Evolutionary conservation across 306 rosid species (phyloP).

Genomic region (Acacia acuminata): DNA sequence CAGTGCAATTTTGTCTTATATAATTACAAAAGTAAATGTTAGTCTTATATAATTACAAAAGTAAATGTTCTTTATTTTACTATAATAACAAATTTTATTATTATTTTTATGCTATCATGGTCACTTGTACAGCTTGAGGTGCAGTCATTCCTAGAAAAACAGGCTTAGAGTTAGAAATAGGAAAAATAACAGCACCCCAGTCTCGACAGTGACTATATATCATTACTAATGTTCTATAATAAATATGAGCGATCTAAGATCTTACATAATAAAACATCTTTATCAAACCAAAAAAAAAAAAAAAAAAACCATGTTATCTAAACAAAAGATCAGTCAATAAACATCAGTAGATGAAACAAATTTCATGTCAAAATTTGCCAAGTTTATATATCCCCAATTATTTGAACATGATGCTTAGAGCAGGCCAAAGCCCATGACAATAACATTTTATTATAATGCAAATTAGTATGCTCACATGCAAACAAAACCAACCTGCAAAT

Average conservation of each 20-base stretch:
- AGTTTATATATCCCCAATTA: constrained; percentile 4
- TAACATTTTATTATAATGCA: constrained; percentile 1
- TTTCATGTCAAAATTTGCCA: constrained; percentile 3
- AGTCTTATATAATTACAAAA: too few relatives aligned
- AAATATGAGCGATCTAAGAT: constrained; percentile 21
- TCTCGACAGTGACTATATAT: constrained; percentile 10
- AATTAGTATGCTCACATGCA: constrained; percentile 25
- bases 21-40: too few relatives aligned
- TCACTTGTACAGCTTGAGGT: constrained; percentile 11
- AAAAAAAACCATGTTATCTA: not conserved
- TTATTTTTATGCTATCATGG: not conserved
- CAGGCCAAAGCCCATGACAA: constrained; percentile 18
- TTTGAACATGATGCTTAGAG: constrained; percentile 26
- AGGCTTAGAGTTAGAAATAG: constrained; percentile 11
- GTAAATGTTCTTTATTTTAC: too few relatives aligned
- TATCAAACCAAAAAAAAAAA: too few relatives aligned
- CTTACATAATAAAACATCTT: not conserved
- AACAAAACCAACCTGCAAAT: constrained; percentile 67
- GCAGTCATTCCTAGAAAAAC: constrained; percentile 91
- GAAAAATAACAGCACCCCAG: constrained; percentile 7
- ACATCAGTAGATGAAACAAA: constrained; percentile 4
- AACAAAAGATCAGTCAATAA: constrained; percentile 1
- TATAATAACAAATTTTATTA: not conserved
- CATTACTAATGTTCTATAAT: constrained; percentile 11
- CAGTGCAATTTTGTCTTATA: not conserved